phyloP scores from a whole-genome alignment of 495 filamentous ascomycete species.

The Schizothecium vesticola region DNA sequence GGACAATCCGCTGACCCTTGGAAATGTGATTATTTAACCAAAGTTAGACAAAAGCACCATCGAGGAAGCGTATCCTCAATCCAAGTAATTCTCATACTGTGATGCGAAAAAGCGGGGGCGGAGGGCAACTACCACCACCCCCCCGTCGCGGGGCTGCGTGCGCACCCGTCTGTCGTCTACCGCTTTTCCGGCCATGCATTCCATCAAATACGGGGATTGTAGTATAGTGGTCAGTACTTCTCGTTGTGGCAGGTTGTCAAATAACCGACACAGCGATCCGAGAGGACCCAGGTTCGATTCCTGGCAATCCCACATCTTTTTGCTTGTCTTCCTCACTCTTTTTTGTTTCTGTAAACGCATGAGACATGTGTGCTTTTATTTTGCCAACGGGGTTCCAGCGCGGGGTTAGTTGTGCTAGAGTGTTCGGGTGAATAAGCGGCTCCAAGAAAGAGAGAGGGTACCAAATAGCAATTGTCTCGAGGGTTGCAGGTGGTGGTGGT shows the following conservation, averaged over 20 bases:
- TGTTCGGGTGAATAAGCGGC: no score
- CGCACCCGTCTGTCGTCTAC: background rate
- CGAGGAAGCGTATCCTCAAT: background rate
- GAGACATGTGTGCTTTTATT: no score
- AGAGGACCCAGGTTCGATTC: slow-evolving; percentile 13
- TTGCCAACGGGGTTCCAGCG: no score
- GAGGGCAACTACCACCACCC: no score
- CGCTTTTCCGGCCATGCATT: background rate
- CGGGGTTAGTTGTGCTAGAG: no score
- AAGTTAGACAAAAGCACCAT: background rate
- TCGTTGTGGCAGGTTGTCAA: slow-evolving; percentile 4
- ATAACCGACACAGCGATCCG: slow-evolving; percentile 7
- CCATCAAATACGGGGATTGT: slow-evolving; percentile 6
- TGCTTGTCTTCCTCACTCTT: no score
- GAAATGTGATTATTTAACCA: background rate
- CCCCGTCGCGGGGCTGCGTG: no score
- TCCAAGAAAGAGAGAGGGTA: no score
- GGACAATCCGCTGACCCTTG: background rate
- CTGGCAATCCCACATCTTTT: slow-evolving; percentile 12
- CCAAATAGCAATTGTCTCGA: no score
- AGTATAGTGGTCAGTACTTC: slow-evolving; percentile 12
- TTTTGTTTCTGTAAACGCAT: no score
- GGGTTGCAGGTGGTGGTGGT: no score
- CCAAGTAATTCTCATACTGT: background rate
- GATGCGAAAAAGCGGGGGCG: background rate